Conservation (phyloP, 495 filamentous ascomycete genomes). For the Pseudomonodictys pantanalensis region DNA sequence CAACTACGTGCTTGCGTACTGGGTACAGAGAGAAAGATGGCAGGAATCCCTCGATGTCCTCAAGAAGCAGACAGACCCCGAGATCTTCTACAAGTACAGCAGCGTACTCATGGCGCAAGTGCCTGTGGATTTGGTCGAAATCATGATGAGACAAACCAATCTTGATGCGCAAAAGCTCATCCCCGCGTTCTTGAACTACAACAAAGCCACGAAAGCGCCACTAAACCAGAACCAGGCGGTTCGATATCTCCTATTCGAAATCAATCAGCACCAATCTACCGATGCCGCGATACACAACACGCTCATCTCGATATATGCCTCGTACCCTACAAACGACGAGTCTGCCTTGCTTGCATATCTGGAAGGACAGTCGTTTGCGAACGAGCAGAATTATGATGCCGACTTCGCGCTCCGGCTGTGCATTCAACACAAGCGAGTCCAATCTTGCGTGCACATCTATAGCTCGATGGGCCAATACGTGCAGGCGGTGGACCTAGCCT, state of each 20-base stretch:
- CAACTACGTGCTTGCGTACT: constrained; percentile 93
- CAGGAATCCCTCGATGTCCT: constrained; percentile 81
- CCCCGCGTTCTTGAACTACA: constrained; percentile 89
- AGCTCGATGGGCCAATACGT: constrained; percentile 89
- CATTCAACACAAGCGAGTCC: constrained; percentile 86
- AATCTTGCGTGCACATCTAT: constrained; percentile 94
- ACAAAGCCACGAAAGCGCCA: constrained; percentile 63
- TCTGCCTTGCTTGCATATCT: constrained; percentile 82
- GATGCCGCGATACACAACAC: constrained; percentile 97
- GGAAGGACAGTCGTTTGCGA: constrained; percentile 61
- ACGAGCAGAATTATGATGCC: constrained; percentile 77
- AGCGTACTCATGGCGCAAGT: constrained; percentile 92
- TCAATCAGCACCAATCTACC: constrained; percentile 76
- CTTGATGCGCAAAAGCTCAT: constrained; percentile 87
- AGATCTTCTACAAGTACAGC: constrained; percentile 93
- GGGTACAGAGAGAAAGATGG: constrained; percentile 96
- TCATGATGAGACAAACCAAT: constrained; percentile 86
- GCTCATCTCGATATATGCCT: constrained; percentile 91
- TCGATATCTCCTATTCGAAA: constrained; percentile 88
- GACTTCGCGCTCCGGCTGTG: constrained; percentile 96
- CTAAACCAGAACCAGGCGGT: constrained; percentile 83
- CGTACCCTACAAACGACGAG: constrained; percentile 76
- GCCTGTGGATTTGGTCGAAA: constrained; percentile 80
- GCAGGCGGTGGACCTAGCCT: constrained; percentile 85
- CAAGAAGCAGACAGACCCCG: constrained; percentile 83